A percentile compares a stretch with the other conserved stretches of the same genome.
These are phyloP conservation scores for Iris pallida DNA, from an alignment of 116 monocot species.

Conservation along the genomic window DNA sequence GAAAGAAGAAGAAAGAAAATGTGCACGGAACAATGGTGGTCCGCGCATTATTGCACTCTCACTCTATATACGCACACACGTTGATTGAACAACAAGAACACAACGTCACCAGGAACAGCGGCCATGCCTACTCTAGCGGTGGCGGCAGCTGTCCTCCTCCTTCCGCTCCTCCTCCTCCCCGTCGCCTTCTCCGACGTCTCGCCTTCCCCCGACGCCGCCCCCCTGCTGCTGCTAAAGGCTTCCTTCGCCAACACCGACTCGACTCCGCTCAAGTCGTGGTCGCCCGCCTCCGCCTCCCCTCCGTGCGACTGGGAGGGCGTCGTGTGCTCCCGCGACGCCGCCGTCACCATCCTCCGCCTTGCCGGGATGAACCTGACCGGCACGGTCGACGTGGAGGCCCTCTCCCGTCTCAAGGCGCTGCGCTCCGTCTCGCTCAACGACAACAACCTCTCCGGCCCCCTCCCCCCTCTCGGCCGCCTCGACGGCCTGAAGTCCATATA, in stretches of 20 bases:
- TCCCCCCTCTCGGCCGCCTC: conserved; percentile 48
- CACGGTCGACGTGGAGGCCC: conserved; percentile 35
- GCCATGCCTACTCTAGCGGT: no score
- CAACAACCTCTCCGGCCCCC: conserved; percentile 44
- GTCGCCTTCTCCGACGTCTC: conserved; percentile 9
- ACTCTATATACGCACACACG: no score
- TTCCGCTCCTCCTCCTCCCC: conserved; percentile 10
- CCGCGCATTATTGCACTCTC: no score
- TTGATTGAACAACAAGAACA: no score
- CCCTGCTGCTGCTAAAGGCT: conserved; percentile 40
- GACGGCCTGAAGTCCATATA: conserved; percentile 49
- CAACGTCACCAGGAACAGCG: no score
- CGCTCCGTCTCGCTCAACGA: conserved; percentile 38
- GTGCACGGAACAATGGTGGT: no score
- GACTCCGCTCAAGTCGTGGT: conserved; percentile 47
- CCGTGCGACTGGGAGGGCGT: conserved; percentile 69
- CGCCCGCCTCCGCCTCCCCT: background rate
- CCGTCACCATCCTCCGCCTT: conserved; percentile 50
- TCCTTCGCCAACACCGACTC: conserved; percentile 36
- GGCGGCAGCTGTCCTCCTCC: background rate
- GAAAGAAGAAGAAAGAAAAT: no score
- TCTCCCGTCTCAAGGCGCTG: conserved; percentile 35
- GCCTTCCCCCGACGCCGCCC: conserved; percentile 4
- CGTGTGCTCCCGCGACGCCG: conserved; percentile 30
- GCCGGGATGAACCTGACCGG: conserved; percentile 48